Conservation (phyloP, 257 asterid genomes). For the Coffea canephora region DNA sequence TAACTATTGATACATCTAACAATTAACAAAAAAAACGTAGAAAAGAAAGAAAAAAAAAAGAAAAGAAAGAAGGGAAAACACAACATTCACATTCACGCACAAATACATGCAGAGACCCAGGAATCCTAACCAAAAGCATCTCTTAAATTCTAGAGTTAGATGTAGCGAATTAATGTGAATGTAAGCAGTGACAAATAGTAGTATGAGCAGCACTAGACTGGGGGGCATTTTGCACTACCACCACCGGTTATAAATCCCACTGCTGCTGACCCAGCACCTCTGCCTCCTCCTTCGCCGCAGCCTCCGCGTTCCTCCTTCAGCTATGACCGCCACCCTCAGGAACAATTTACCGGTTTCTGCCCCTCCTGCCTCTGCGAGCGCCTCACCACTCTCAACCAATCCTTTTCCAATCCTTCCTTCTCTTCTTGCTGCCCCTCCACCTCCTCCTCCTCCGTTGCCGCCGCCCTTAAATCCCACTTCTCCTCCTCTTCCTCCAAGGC, state of each 20-base stretch:
- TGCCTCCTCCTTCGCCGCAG: too few species aligned
- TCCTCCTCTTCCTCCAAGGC: conserved; percentile 25
- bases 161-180: neutral
- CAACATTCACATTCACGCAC: neutral
- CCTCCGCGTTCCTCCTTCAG: too few species aligned
- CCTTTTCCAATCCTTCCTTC: too few species aligned
- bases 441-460: conserved; percentile 63
- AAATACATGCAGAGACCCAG: neutral
- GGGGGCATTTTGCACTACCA: conserved; percentile 33
- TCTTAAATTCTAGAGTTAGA: neutral
- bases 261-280: too few species aligned
- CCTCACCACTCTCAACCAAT: too few species aligned
- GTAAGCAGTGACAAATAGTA: conserved; percentile 3
- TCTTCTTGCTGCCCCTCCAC: conserved; percentile 2
- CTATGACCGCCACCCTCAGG: too few species aligned
- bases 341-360: too few species aligned
- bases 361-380: too few species aligned
- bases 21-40: too few species aligned
- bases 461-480: conserved; percentile 69
- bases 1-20: too few species aligned
- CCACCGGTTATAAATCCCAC: conserved; percentile 22
- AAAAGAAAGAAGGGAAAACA: neutral
- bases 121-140: neutral
- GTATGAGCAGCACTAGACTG: conserved; percentile 24
- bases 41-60: neutral